These are phyloP conservation scores for Yamadazyma endophytica DNA, from an alignment of 805 yeast genomes.

Conservation along the genomic window DNA sequence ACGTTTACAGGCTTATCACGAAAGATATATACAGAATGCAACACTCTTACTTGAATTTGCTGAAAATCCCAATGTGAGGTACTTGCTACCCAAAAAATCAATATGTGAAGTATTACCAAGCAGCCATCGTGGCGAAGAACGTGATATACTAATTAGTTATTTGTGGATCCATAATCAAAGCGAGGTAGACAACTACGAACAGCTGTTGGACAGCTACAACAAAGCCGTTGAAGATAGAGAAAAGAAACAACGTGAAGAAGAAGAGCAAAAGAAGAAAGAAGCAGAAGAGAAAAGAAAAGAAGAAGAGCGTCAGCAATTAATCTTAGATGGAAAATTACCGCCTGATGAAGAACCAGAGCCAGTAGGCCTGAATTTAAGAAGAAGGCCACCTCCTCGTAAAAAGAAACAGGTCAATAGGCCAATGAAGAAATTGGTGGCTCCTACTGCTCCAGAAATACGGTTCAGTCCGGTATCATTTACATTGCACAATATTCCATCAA, in stretches of 20 bases:
- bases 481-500: conserved; percentile 59
- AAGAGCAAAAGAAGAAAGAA: conserved; percentile 21
- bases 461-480: conserved; percentile 65
- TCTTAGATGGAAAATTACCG: conserved; percentile 11
- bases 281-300: conserved; percentile 16
- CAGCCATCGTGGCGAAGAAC: conserved; percentile 20
- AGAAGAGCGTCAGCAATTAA: conserved; percentile 12
- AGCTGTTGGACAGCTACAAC: conserved; percentile 25
- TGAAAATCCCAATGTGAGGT: conserved; percentile 75
- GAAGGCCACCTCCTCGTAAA: conserved; percentile 15
- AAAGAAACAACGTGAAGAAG: conserved; percentile 22
- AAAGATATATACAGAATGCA: conserved; percentile 61
- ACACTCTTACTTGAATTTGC: conserved; percentile 80
- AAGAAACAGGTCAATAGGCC: conserved; percentile 12
- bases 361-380: conserved; percentile 5
- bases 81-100: conserved; percentile 69
- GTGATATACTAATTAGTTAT: conserved; percentile 46
- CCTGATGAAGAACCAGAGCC: conserved; percentile 9
- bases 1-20: conserved; percentile 73
- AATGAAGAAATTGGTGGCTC: conserved; percentile 23
- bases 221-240: conserved; percentile 21
- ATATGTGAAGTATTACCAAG: conserved; percentile 54
- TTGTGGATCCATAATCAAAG: conserved; percentile 47
- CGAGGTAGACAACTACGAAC: conserved; percentile 46
- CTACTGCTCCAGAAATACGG: conserved; percentile 41